These are phyloP conservation scores for Backusella macrospora DNA, from an alignment of 192 early-diverging fungal genomes.

Conservation along the genomic window DNA sequence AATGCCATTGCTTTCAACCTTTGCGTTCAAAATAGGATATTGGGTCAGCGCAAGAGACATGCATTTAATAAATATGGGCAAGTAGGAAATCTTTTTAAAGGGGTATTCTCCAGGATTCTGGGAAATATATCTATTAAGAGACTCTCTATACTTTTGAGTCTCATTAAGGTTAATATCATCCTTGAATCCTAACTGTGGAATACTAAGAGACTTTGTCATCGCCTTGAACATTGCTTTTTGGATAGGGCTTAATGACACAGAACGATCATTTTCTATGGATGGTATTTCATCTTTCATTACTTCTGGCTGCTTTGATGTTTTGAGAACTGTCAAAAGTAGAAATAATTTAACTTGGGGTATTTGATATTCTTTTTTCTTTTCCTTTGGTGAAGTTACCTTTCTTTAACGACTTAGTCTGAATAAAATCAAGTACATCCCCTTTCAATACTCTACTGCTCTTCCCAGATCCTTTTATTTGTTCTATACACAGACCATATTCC, in stretches of 20 bases:
- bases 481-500: constrained; percentile 78
- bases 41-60: constrained; percentile 77
- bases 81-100: constrained; percentile 83
- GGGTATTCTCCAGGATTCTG: constrained; percentile 47
- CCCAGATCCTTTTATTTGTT: constrained; percentile 74
- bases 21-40: constrained; percentile 88
- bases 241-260: constrained; percentile 75
- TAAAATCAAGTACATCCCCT: constrained; percentile 79
- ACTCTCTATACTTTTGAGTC: constrained; percentile 63
- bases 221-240: constrained; percentile 97
- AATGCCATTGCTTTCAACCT: constrained; percentile 59
- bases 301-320: neutral
- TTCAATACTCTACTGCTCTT: constrained; percentile 86
- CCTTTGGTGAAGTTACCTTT: neutral
- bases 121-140: constrained; percentile 69
- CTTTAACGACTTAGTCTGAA: constrained; percentile 18
- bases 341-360: neutral
- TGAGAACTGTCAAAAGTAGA: neutral
- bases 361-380: neutral
- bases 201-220: constrained; percentile 92
- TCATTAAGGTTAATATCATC: constrained; percentile 87
- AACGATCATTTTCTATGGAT: neutral
- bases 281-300: neutral
- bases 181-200: constrained; percentile 94
- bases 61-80: constrained; percentile 97